Evolutionary conservation across 352 stramenopile species (phyloP).

Genomic region (Blastocystis sp.): DNA sequence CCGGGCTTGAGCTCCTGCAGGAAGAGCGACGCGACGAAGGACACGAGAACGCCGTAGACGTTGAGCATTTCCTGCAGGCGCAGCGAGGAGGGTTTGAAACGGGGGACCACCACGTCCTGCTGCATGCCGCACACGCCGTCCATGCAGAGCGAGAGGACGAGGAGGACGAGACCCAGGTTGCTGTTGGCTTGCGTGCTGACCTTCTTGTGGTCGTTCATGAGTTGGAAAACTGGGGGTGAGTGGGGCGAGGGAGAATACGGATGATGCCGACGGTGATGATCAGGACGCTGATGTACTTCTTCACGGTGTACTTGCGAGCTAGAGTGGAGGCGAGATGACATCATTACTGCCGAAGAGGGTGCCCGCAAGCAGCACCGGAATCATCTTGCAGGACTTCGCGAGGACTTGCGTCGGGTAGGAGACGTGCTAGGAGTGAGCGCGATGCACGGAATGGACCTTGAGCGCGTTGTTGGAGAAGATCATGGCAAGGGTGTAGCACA

Average conservation of each 20-base stretch:
- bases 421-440: conserved; percentile 76
- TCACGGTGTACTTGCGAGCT: conserved; percentile 77
- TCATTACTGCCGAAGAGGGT: conserved; percentile 70
- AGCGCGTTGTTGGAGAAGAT: conserved; percentile 84
- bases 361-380: conserved; percentile 84
- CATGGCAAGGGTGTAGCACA: conserved; percentile 83
- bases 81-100: conserved; percentile 76
- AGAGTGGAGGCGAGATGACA: neutral
- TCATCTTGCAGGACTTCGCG: conserved; percentile 97
- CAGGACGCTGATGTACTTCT: conserved; percentile 84
- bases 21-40: conserved; percentile 37
- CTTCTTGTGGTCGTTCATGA: conserved; percentile 72
- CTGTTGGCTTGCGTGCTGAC: conserved; percentile 79
- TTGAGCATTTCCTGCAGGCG: conserved; percentile 78
- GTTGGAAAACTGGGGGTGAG: conserved; percentile 78
- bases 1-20: conserved; percentile 67
- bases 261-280: conserved; percentile 80
- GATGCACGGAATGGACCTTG: conserved; percentile 72
- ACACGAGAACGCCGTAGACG: conserved; percentile 77
- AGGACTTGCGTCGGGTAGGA: conserved; percentile 94
- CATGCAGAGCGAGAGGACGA: conserved; percentile 87
- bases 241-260: neutral
- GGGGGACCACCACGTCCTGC: conserved; percentile 78
- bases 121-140: conserved; percentile 80
- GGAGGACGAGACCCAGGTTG: conserved; percentile 80